Base-by-base conservation (phyloP, 2,329 filamentous ascomycete genomes). In the Fusarium camptoceras region DNA sequence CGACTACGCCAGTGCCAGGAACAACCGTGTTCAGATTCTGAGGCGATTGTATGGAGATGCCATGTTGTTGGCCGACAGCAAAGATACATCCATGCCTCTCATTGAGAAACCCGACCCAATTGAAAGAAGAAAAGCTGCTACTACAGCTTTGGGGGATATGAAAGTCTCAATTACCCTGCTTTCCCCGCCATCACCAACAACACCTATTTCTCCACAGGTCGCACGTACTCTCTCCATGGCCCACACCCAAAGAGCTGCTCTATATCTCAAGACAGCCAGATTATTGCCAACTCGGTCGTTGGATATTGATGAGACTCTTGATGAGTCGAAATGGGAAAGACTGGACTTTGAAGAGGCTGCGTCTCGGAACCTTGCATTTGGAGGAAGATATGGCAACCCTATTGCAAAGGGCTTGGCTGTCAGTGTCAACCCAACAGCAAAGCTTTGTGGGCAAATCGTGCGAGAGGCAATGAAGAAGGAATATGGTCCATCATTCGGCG, bases 11-110 rank as follows among this genome's bases (percentile, higher is more conserved):
- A 92, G 90, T 68, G 91, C 89, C 8, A 86, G 88, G 61, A 92
- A 94, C 77, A 94, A 95, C 78, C 86, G 92, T 51, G 92, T 90
- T 5, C 92, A 94, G 77, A 85, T 90, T 11, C 73, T 86, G 30
- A 82, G 91, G 24, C 82, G 90, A 49, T 79, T 89, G 59, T 89
- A 91, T 67, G 90, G 89, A 14, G 89, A 92, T 74, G 80, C 82
- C 4, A 82, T 89, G 75, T 79, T 91, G 24, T 77, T 89, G 37
- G 72, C 77, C 25, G 76, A 80, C 25, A 80, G 79, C 16, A 75
- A 76, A 1, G 77, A 78, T 47, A 79, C 76, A 51, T 75, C 79
- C 9, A 81, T 78, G 71, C 83, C 82, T 27, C 77, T 88, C 46
- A 76, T 86, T 11, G 75, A 75, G 18, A 74, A 79, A 14, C 80